Base-by-base conservation (phyloP, 305 asterid species). In the Rubia tinctorum region DNA sequence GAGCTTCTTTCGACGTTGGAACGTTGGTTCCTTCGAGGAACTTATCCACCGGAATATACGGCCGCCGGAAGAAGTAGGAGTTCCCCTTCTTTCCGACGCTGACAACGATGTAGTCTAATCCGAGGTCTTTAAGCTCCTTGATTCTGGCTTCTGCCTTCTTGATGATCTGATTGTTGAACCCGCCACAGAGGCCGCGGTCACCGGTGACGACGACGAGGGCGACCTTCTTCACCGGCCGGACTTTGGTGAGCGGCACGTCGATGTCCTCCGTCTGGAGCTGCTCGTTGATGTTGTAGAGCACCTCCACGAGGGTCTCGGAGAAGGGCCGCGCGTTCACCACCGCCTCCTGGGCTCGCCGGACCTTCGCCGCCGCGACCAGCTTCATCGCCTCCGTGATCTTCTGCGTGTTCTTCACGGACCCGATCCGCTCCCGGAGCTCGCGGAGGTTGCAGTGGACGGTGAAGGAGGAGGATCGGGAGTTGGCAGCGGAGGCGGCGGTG, bases 321-420 rank as follows among this genome's bases (percentile, higher is more conserved):
- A 84, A 84, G 1, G 87, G 85, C 72, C 87, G 77, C 9, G 80
- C 78, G 69, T 91, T 91, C 2, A 93, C 95, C 55, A 91, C 98
- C 17, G 97, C 98, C 78, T 93, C 98, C 71, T 93, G 98, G 0
- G 98, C 98, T 80, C 97, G 79, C 68, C 97, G 82, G 69, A 91
- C 98, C 81, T 91, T 93, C 12, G 98, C 98, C 34, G 98, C 98
- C 2, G 98, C 97, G 14, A 93, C 97, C 12, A 93, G 93, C 85
- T 93, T 93, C 98, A 93, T 90, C 73, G 98, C 97, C 83, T 93
- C 98, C 0, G 98, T 93, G 82, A 93, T 91, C 44, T 93, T 93
- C 86, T 91, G 95, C 0, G 98, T 93, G 90, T 91, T 93, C 82
- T 87, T 91, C 17, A 91, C 97, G 0, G 97, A 89, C 0, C 81